Evolutionary conservation across 164 flowering plant species (phyloP).

Genomic region (Dillenia suffruticosa): DNA sequence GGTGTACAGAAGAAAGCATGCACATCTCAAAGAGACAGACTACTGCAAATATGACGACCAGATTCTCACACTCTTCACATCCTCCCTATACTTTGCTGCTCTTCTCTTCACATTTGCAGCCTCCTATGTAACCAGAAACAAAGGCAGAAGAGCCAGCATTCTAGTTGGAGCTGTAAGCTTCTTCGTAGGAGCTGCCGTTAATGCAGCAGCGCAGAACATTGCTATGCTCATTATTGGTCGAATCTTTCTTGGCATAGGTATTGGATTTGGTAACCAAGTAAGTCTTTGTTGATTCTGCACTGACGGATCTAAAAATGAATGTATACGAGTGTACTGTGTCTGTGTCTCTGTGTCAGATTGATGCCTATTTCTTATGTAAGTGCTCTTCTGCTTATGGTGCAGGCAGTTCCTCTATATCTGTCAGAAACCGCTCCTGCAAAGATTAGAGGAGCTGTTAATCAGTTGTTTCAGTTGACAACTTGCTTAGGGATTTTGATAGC

Average conservation of each 20-base stretch:
- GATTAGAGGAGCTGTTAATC: conserved; percentile 75
- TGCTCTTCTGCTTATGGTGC: conserved; percentile 3
- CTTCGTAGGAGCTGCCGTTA: conserved; percentile 63
- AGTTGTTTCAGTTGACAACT: conserved; percentile 75
- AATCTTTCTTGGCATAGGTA: conserved; percentile 72
- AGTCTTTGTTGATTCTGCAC: background rate
- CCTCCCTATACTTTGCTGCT: conserved; percentile 88
- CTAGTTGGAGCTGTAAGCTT: conserved; percentile 71
- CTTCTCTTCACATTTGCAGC: conserved; percentile 81
- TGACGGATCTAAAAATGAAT: too few relatives aligned
- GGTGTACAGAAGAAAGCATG: conserved; percentile 65
- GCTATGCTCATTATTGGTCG: conserved; percentile 79
- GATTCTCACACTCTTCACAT: conserved; percentile 81
- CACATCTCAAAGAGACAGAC: conserved; percentile 66
- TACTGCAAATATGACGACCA: conserved; percentile 93
- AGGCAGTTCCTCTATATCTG: conserved; percentile 92
- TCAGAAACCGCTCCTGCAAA: conserved; percentile 95
- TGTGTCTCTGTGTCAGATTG: too few relatives aligned
- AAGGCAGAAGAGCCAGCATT: conserved; percentile 70
- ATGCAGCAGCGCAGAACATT: conserved; percentile 66
- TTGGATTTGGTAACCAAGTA: conserved; percentile 92
- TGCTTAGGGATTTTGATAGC: conserved; percentile 73
- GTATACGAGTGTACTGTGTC: too few relatives aligned
- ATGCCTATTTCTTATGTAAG: too few relatives aligned
- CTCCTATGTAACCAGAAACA: conserved; percentile 57